These are phyloP conservation scores for Aspergillus hiratsukae DNA, from an alignment of 2,329 filamentous ascomycete species.

Conservation along the genomic window DNA sequence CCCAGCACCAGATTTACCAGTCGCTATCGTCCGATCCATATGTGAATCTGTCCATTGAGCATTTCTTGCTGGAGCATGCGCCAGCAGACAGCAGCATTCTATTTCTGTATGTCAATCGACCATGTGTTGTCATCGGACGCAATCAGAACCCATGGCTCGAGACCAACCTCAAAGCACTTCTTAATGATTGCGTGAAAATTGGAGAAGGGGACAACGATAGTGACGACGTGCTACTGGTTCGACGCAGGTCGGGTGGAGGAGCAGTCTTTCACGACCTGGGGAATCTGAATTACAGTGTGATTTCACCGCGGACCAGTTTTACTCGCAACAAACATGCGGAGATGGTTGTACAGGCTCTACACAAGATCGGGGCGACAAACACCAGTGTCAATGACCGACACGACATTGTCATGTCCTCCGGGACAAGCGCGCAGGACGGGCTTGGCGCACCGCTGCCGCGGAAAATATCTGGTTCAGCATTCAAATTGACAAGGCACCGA, in stretches of 20 bases:
- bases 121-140: conserved; percentile 84
- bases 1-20: conserved; percentile 61
- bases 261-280: conserved; percentile 91
- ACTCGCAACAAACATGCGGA: conserved; percentile 82
- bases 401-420: conserved; percentile 75
- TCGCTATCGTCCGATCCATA: conserved; percentile 70
- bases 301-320: conserved; percentile 71
- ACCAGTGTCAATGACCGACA: conserved; percentile 82
- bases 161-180: conserved; percentile 66
- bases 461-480: conserved; percentile 92
- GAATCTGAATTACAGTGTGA: conserved; percentile 93
- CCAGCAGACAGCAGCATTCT: conserved; percentile 69
- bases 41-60: conserved; percentile 90
- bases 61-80: conserved; percentile 75
- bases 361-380: conserved; percentile 42
- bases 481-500: conserved; percentile 77
- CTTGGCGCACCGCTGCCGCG: conserved; percentile 42
- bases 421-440: conserved; percentile 13
- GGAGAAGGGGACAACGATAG: conserved; percentile 14
- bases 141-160: conserved; percentile 99
- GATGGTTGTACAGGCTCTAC: conserved; percentile 85
- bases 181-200: conserved; percentile 28
- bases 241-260: conserved; percentile 82
- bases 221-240: conserved; percentile 60
- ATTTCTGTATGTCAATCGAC: conserved; percentile 82